Base-by-base conservation (phyloP, 169 alveolate genomes). In the Babesia divergens region DNA sequence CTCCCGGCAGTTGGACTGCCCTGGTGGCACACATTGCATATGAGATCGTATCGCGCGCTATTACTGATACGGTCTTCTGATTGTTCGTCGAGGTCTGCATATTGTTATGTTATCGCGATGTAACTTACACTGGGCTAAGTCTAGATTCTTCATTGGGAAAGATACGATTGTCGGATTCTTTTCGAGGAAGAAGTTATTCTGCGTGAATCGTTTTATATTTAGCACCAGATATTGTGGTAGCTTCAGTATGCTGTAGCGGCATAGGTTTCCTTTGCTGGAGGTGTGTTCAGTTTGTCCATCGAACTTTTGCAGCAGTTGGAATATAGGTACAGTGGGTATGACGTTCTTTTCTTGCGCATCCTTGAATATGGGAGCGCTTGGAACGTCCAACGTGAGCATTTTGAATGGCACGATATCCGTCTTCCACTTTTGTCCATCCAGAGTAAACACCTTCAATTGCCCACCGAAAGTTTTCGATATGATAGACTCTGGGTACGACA, bases 161-260 rank as follows among this genome's bases (percentile, higher is more conserved):
- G 97, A 94, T 68, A 97, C 98, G 56, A 98, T 93, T n/a, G 99
- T 97, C n/a, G 98, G 98, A 66, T 98, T 98, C 89, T 98, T 98
- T 81, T 98, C 99, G 32, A 94, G 83, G 84, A 95, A 96, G 90
- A 95, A 95, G 70, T 96, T 95, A 89, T 97, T 95, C 71, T 91
- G 94, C 16, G 94, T 86, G 89, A 97, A 97, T 76, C 99, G 89
- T 68, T 95, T 93, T 59, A 95, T 82, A 46, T 95, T 97, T 62
- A 97, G 76, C 18, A 97, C 86, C 42, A 95, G 79, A 72, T 94
- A 95, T 74, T 88, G 89, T 0, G 99, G 99, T 13, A 95, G 86
- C 74, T 90, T 84, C 55, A 84, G 74, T 43, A 88, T 38, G 34
- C 66, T 69, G 74, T 84, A 84, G 16, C 77, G 67, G 40, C 88